phyloP scores from a whole-genome alignment of 2,329 filamentous ascomycete species.

The Bipolaris cookei region DNA sequence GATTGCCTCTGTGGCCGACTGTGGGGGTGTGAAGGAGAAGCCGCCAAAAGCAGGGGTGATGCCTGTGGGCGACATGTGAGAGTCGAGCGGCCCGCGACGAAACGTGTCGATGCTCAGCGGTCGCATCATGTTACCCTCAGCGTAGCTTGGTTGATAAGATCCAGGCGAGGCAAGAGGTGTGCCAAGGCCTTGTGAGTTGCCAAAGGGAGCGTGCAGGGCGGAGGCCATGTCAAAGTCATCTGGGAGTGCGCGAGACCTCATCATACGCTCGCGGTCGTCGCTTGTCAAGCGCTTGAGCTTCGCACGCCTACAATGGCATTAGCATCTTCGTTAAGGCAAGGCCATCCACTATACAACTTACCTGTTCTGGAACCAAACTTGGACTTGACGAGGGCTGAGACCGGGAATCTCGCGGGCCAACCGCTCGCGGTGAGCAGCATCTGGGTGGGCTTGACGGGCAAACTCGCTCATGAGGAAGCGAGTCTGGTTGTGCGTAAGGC shows the following conservation, averaged over 20 bases:
- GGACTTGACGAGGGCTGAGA: conserved; percentile 87
- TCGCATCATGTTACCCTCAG: conserved; percentile 67
- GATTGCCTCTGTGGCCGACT: conserved; percentile 56
- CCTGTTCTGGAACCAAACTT: conserved; percentile 99
- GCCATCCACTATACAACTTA: conserved; percentile 53
- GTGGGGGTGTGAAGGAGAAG: conserved; percentile 67
- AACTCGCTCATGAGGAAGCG: conserved; percentile 97
- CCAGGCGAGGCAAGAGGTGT: conserved; percentile 57
- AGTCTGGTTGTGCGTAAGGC: conserved; percentile 95
- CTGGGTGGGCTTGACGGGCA: conserved; percentile 89
- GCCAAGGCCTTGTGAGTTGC: conserved; percentile 53
- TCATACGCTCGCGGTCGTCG: conserved; percentile 67
- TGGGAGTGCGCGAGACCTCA: conserved; percentile 65
- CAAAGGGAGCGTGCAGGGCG: conserved; percentile 63
- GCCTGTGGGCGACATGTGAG: conserved; percentile 70
- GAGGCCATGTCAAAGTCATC: conserved; percentile 67
- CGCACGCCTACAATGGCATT: conserved; percentile 56
- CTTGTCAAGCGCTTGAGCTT: conserved; percentile 67
- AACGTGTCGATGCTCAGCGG: conserved; percentile 73
- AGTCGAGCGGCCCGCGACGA: conserved; percentile 67
- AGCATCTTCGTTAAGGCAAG: conserved; percentile 12
- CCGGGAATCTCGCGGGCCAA: conserved; percentile 90
- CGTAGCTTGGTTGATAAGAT: conserved; percentile 48
- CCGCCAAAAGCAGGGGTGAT: conserved; percentile 71
- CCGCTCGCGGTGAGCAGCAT: conserved; percentile 86